A percentile compares a stretch with the other conserved stretches of the same genome.
These are phyloP conservation scores for Ophiostoma triangulosporum DNA, from an alignment of 2,329 filamentous ascomycete genomes.

Conservation along the genomic window DNA sequence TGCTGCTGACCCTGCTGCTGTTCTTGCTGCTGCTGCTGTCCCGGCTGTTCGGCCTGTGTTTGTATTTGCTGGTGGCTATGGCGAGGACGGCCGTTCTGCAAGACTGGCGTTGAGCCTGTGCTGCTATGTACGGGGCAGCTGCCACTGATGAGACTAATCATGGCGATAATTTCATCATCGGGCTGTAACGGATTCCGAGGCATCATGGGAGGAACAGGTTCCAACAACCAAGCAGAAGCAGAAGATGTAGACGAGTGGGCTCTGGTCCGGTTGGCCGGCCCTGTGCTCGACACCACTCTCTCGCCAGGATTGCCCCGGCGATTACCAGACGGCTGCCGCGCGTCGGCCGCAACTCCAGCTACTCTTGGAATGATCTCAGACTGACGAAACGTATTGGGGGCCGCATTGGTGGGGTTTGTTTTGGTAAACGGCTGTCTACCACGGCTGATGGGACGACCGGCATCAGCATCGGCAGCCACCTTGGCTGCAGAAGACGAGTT, in stretches of 20 bases:
- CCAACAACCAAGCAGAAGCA: not conserved
- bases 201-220: not conserved
- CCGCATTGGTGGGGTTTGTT: not conserved
- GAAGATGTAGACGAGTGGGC: not conserved
- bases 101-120: not conserved
- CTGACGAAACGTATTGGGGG: not conserved
- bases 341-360: not conserved
- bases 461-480: not conserved
- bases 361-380: not conserved
- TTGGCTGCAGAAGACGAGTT: not conserved
- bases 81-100: not conserved
- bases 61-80: not conserved
- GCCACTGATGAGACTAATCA: conserved; percentile 7
- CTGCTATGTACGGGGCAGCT: conserved; percentile 6
- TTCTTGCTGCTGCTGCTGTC: not conserved
- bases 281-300: not conserved
- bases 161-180: conserved; percentile 11
- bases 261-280: not conserved
- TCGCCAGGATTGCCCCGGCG: not conserved
- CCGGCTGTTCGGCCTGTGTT: not conserved
- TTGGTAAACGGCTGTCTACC: conserved; percentile 9
- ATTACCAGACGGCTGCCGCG: not conserved
- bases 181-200: not conserved
- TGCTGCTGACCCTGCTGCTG: not conserved
- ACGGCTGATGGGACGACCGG: conserved; percentile 9